Percentiles rank a stretch among this genome's conserved stretches.
phyloP scores from a whole-genome alignment of 306 rosid genomes.

The Rubus parviflorus region DNA sequence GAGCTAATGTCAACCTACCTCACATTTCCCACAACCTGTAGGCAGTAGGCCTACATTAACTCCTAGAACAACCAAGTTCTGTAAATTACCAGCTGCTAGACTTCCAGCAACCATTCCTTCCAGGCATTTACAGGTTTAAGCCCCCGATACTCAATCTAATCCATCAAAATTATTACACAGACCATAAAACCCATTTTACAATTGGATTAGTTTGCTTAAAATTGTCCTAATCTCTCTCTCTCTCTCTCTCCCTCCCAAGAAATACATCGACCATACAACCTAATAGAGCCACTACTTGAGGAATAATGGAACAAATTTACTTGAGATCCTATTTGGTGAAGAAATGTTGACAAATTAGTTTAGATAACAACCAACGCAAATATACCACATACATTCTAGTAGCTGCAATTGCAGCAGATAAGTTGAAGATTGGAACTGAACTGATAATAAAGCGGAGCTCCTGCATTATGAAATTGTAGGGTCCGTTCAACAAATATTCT shows the following conservation, averaged over 20 bases:
- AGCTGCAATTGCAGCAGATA: conserved; percentile 87
- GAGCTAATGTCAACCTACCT: not conserved
- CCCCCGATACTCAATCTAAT: too few species aligned
- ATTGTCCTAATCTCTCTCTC: not conserved
- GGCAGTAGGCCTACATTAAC: too few species aligned
- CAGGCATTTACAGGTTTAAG: too few species aligned
- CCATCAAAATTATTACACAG: too few species aligned
- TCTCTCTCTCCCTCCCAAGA: not conserved
- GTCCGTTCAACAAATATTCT: conserved; percentile 6
- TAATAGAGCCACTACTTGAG: not conserved
- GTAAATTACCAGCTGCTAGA: too few species aligned
- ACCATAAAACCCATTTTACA: too few species aligned
- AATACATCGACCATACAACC: not conserved
- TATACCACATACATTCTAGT: conserved; percentile 65
- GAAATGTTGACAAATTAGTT: not conserved
- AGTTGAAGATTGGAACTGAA: conserved; percentile 85
- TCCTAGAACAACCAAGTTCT: too few species aligned
- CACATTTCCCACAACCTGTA: too few species aligned
- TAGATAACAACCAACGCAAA: conserved; percentile 6
- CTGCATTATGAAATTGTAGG: conserved; percentile 51
- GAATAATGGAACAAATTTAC: not conserved
- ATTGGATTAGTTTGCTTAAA: too few species aligned
- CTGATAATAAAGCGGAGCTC: conserved; percentile 90
- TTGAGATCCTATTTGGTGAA: conserved; percentile 13
- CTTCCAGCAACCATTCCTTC: too few species aligned